phyloP scores from a whole-genome alignment of 257 asterid genomes.

The Solanum pimpinellifolium region DNA sequence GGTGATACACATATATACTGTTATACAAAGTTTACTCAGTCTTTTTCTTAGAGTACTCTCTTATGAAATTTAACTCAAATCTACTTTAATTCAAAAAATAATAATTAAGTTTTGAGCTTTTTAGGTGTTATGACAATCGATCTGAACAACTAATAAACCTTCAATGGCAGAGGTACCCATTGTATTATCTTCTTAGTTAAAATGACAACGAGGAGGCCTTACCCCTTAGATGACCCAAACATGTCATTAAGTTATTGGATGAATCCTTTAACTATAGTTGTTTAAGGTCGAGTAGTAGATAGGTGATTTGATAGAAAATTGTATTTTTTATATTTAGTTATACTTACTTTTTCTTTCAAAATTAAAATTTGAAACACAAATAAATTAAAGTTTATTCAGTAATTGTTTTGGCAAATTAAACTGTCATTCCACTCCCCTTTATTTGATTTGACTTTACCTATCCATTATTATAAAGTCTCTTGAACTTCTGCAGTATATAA shows the following conservation, averaged over 20 bases:
- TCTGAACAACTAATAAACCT: neutral
- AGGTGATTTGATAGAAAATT: too few species aligned
- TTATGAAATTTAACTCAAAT: neutral
- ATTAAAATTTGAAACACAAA: neutral
- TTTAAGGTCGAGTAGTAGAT: too few species aligned
- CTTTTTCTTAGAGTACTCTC: neutral
- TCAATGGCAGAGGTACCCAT: too few species aligned
- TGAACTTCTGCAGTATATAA: neutral
- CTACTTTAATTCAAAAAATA: too few species aligned
- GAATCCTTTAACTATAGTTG: too few species aligned
- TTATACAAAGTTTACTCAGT: neutral
- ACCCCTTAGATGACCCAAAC: too few species aligned
- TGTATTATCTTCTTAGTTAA: neutral
- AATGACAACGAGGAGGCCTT: too few species aligned
- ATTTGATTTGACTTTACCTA: neutral
- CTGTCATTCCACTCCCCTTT: neutral
- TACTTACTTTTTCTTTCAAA: neutral
- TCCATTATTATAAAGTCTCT: neutral
- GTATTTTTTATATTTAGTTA: too few species aligned
- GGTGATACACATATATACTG: neutral
- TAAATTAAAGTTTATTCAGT: neutral
- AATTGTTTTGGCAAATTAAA: neutral
- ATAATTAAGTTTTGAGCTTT: neutral
- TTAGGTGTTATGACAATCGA: neutral
- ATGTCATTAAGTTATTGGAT: too few species aligned